A percentile compares a stretch with the other conserved stretches of the same genome.
These are phyloP conservation scores for Gamarada debralockiae DNA, from an alignment of 495 filamentous ascomycete species.

Conservation along the genomic window DNA sequence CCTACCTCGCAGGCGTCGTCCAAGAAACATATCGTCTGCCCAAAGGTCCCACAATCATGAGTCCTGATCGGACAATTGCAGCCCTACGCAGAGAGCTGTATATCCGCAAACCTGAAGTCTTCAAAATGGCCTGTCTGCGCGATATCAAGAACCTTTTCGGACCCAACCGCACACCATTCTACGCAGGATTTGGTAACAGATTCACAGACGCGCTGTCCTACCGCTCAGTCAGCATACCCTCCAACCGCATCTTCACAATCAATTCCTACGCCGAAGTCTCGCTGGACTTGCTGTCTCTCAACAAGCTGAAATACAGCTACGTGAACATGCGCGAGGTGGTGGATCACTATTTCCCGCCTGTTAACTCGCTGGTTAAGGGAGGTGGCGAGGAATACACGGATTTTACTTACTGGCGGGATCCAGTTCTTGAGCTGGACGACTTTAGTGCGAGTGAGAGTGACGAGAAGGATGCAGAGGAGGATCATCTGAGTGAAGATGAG, in stretches of 20 bases:
- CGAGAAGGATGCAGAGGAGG: constrained; percentile 41
- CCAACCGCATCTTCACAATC: constrained; percentile 95
- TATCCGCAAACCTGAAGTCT: constrained; percentile 92
- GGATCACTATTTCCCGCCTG: constrained; percentile 93
- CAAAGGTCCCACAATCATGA: constrained; percentile 89
- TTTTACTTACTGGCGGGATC: constrained; percentile 83
- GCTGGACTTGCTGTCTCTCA: constrained; percentile 85
- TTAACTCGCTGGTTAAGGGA: constrained; percentile 67
- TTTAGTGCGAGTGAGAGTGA: constrained; percentile 75
- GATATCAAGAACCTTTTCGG: constrained; percentile 89
- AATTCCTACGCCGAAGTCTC: constrained; percentile 97
- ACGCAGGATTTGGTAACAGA: constrained; percentile 94
- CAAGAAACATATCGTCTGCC: constrained; percentile 87
- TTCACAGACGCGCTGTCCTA: constrained; percentile 96
- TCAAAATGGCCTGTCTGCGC: constrained; percentile 97
- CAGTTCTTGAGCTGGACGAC: constrained; percentile 68
- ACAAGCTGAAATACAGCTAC: constrained; percentile 95
- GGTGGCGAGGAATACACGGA: constrained; percentile 86
- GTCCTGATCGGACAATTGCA: constrained; percentile 94
- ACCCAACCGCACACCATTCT: constrained; percentile 79
- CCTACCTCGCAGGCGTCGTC: constrained; percentile 84
- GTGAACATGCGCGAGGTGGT: constrained; percentile 94
- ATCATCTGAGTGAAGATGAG: constrained; percentile 40
- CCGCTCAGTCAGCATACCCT: constrained; percentile 90
- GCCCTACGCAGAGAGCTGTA: constrained; percentile 92